These are phyloP conservation scores for Microdochium nivale DNA, from an alignment of 2,329 filamentous ascomycete species.

Conservation along the genomic window DNA sequence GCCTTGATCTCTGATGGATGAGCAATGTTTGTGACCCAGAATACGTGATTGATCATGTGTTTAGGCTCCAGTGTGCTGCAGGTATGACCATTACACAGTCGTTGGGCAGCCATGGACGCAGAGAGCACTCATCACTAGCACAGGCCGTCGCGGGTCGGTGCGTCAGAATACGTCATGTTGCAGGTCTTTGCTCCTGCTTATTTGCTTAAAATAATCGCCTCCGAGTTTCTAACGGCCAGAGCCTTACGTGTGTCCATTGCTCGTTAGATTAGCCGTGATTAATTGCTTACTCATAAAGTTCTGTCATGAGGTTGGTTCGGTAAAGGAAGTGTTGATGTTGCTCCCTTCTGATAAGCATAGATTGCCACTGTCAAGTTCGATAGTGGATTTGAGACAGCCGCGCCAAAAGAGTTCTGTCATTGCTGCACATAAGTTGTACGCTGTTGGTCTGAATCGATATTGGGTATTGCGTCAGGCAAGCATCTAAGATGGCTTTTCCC, in stretches of 20 bases:
- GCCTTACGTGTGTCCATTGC: too few relatives aligned
- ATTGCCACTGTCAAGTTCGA: background rate
- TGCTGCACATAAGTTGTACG: too few relatives aligned
- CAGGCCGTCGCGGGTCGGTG: background rate
- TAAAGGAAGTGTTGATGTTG: too few relatives aligned
- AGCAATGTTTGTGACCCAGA: background rate
- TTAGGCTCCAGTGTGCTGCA: background rate
- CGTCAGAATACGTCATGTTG: background rate
- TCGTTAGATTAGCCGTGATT: too few relatives aligned
- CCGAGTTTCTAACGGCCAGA: too few relatives aligned
- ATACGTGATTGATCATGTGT: background rate
- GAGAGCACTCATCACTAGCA: background rate
- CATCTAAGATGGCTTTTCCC: constrained; percentile 2
- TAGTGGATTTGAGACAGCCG: constrained; percentile 5
- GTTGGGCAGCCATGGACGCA: background rate
- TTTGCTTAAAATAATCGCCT: too few relatives aligned
- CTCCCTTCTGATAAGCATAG: too few relatives aligned
- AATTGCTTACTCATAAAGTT: too few relatives aligned
- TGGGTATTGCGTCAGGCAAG: background rate
- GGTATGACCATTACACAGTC: background rate
- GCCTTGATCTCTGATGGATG: background rate
- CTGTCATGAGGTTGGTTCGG: too few relatives aligned
- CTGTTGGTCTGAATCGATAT: constrained; percentile 2
- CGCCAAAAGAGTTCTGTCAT: background rate
- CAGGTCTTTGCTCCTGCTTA: too few relatives aligned